Evolutionary conservation across 345 rosid genomes (phyloP).

Genomic region (Citrus unshiu): DNA sequence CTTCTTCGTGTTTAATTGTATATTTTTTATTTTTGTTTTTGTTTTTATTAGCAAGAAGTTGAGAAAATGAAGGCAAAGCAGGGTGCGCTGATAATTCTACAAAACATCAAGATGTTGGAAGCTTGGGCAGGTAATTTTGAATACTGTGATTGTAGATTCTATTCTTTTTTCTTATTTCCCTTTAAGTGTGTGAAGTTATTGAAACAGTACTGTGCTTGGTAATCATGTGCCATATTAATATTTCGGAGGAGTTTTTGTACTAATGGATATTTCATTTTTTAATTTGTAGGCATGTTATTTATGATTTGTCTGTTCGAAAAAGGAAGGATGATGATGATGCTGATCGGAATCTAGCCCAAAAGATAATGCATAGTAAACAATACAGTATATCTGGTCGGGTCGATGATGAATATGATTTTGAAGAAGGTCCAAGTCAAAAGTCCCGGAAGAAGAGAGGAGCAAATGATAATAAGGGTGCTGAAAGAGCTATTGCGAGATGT

Average conservation of each 20-base stretch:
- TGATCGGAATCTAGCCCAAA: conserved; percentile 71
- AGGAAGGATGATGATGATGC: conserved; percentile 62
- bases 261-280: not conserved
- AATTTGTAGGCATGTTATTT: conserved; percentile 33
- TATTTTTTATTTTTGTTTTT: conserved; percentile 2
- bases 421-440: conserved; percentile 62
- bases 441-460: conserved; percentile 39
- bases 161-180: not conserved
- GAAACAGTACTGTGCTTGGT: not conserved
- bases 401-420: conserved; percentile 93
- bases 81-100: conserved; percentile 32
- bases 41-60: conserved; percentile 57
- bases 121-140: conserved; percentile 42
- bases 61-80: conserved; percentile 57
- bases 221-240: not conserved
- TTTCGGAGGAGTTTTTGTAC: not conserved
- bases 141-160: not conserved
- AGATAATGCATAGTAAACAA: conserved; percentile 65
- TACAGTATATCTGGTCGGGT: conserved; percentile 66
- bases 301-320: conserved; percentile 38
- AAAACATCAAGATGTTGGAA: conserved; percentile 27
- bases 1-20: conserved; percentile 6
- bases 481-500: conserved; percentile 46
- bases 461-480: conserved; percentile 33
- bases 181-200: not conserved